These are phyloP conservation scores for Erucastrum elatum DNA, from an alignment of 345 rosid genomes.

Conservation along the genomic window DNA sequence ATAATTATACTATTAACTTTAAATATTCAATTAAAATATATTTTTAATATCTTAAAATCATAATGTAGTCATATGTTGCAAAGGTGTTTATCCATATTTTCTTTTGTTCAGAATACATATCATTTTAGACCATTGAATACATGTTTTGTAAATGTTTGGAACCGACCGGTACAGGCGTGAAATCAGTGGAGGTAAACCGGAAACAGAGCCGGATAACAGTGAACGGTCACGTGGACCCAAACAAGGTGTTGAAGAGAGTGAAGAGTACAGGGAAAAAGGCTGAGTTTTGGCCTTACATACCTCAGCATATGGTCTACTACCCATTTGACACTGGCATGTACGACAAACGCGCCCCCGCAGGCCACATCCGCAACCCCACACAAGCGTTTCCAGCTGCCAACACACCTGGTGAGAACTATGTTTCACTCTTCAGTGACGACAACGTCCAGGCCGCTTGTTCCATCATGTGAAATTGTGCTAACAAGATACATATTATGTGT, in stretches of 20 bases:
- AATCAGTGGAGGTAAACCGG: conserved; percentile 51
- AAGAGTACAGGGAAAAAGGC: conserved; percentile 55
- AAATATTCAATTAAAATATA: background rate
- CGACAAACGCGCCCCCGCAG: conserved; percentile 58
- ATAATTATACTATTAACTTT: background rate
- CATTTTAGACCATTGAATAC: background rate
- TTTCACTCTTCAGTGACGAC: conserved; percentile 50
- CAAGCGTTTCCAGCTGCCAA: conserved; percentile 49
- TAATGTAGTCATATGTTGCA: background rate
- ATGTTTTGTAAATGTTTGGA: background rate
- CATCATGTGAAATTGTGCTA: conserved; percentile 40
- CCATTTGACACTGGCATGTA: conserved; percentile 56
- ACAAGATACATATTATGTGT: background rate
- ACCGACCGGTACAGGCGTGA: conserved; percentile 42
- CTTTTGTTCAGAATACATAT: background rate
- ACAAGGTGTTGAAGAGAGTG: conserved; percentile 53
- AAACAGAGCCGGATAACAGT: conserved; percentile 52
- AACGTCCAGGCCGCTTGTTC: conserved; percentile 52
- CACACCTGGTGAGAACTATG: conserved; percentile 42
- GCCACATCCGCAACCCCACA: conserved; percentile 45
- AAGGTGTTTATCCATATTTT: background rate
- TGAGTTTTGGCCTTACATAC: conserved; percentile 59
- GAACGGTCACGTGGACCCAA: conserved; percentile 53
- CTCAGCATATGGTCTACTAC: conserved; percentile 52
- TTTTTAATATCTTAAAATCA: background rate